Evolutionary conservation across 495 filamentous ascomycete genomes (phyloP).

Genomic region (Neurospora sp.): DNA sequence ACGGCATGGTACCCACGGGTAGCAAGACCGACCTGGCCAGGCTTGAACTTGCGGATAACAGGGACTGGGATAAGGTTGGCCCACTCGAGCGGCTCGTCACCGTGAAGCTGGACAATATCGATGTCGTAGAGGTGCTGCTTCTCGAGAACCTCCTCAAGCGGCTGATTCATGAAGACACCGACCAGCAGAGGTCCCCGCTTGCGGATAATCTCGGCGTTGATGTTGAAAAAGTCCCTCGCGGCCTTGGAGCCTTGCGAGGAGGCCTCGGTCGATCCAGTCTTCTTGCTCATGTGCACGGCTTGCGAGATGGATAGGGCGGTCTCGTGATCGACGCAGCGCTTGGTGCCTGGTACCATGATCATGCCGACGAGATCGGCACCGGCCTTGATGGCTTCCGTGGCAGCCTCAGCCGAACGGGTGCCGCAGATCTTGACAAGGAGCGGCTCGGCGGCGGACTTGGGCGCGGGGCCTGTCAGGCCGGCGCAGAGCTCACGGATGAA

Average conservation of each 20-base stretch:
- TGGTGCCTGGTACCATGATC: slow-evolving; percentile 74
- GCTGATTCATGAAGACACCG: slow-evolving; percentile 89
- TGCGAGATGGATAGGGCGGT: slow-evolving; percentile 71
- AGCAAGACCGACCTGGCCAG: slow-evolving; percentile 58
- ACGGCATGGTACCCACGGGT: slow-evolving; percentile 71
- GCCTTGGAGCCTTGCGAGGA: neutral
- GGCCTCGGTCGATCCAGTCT: slow-evolving; percentile 11
- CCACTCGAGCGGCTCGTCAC: slow-evolving; percentile 88
- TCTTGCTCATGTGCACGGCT: slow-evolving; percentile 46
- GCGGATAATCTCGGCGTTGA: slow-evolving; percentile 25
- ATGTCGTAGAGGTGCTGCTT: slow-evolving; percentile 66
- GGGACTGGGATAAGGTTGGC: slow-evolving; percentile 76
- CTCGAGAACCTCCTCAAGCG: slow-evolving; percentile 65
- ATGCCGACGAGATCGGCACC: slow-evolving; percentile 91
- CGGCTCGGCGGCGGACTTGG: slow-evolving; percentile 19
- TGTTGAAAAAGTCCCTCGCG: slow-evolving; percentile 37
- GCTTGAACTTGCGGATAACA: slow-evolving; percentile 73
- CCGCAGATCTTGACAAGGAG: slow-evolving; percentile 91
- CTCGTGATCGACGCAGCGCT: slow-evolving; percentile 65
- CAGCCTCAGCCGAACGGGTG: slow-evolving; percentile 76
- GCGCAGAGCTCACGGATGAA: slow-evolving; percentile 80
- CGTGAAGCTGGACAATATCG: slow-evolving; percentile 91
- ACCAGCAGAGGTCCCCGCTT: slow-evolving; percentile 63
- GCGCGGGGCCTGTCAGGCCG: slow-evolving; percentile 27
- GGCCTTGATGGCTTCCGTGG: slow-evolving; percentile 67